These are phyloP conservation scores for Saccharum spontaneum DNA, from an alignment of 176 grass and related monocot species.

Conservation along the genomic window DNA sequence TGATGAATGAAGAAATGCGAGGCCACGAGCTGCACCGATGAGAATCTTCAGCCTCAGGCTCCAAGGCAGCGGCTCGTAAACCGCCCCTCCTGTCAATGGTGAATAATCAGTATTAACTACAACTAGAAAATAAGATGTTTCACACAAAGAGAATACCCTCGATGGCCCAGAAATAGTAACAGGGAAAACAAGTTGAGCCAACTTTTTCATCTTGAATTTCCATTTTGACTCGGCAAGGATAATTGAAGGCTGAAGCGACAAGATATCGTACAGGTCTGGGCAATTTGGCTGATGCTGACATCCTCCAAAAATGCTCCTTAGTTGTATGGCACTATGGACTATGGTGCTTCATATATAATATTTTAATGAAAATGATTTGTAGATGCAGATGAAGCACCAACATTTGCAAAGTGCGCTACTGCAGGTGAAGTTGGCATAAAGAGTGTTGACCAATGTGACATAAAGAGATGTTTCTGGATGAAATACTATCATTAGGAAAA, in stretches of 20 bases:
- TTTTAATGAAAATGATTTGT: conserved; percentile 41
- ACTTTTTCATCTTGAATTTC: conserved; percentile 13
- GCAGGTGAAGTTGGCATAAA: conserved; percentile 47
- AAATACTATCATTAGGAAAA: conserved; percentile 34
- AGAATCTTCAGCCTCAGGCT: conserved; percentile 83
- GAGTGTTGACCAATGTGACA: conserved; percentile 26
- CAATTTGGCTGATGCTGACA: conserved; percentile 36
- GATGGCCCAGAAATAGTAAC: conserved; percentile 3
- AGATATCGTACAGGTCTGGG: conserved; percentile 33
- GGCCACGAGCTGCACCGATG: conserved; percentile 88
- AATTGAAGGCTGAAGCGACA: conserved; percentile 37
- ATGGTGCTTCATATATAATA: conserved; percentile 42
- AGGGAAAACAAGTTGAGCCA: neutral
- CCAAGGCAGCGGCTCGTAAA: conserved; percentile 69
- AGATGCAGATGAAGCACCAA: conserved; percentile 31
- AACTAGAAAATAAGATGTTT: conserved; percentile 21
- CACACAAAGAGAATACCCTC: conserved; percentile 1
- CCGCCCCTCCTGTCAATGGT: conserved; percentile 50
- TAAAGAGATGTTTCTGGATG: conserved; percentile 28
- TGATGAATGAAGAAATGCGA: conserved; percentile 85
- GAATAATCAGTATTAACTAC: conserved; percentile 2
- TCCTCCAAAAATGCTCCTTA: conserved; percentile 39
- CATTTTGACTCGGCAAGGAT: conserved; percentile 16
- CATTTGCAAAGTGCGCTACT: conserved; percentile 30
- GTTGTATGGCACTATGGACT: conserved; percentile 54